Conservation (phyloP, 2,329 filamentous ascomycete species). For the Sclerotiophoma versabilis region DNA sequence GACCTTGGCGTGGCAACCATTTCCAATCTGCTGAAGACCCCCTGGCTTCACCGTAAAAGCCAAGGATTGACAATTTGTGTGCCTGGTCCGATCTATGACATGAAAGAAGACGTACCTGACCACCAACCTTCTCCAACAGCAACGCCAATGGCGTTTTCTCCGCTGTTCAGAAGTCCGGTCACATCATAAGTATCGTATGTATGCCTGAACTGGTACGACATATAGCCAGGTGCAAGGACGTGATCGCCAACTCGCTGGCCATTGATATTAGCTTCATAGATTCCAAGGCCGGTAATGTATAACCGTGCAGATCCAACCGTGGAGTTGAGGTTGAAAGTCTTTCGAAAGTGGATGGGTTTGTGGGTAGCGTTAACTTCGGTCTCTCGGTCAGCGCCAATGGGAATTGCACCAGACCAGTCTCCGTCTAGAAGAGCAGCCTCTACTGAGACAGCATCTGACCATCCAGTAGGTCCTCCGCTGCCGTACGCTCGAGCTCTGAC, state of each 20-base stretch:
- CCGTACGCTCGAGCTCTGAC: conserved; percentile 42
- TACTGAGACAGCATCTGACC: conserved; percentile 38
- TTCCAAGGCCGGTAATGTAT: conserved; percentile 26
- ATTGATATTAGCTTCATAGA: conserved; percentile 28
- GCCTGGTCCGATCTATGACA: not conserved
- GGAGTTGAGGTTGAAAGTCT: conserved; percentile 24
- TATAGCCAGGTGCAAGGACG: conserved; percentile 60
- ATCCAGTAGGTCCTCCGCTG: conserved; percentile 26
- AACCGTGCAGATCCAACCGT: conserved; percentile 14
- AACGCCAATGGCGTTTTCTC: conserved; percentile 52
- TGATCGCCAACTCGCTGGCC: conserved; percentile 23
- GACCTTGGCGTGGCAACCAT: no score
- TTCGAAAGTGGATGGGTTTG: conserved; percentile 48
- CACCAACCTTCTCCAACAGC: conserved; percentile 61
- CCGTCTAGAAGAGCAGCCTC: conserved; percentile 46
- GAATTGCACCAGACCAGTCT: conserved; percentile 44
- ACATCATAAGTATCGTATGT: conserved; percentile 60
- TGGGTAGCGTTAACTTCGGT: conserved; percentile 30
- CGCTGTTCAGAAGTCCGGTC: not conserved
- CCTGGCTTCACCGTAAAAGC: no score
- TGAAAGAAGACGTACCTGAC: conserved; percentile 41
- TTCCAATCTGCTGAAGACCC: no score
- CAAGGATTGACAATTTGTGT: no score
- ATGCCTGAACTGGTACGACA: conserved; percentile 59
- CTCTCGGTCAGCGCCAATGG: conserved; percentile 27